Percentiles rank a stretch among this genome's conserved stretches.
phyloP scores from a whole-genome alignment of 306 rosid genomes.

The Elaeagnus macrophylla region DNA sequence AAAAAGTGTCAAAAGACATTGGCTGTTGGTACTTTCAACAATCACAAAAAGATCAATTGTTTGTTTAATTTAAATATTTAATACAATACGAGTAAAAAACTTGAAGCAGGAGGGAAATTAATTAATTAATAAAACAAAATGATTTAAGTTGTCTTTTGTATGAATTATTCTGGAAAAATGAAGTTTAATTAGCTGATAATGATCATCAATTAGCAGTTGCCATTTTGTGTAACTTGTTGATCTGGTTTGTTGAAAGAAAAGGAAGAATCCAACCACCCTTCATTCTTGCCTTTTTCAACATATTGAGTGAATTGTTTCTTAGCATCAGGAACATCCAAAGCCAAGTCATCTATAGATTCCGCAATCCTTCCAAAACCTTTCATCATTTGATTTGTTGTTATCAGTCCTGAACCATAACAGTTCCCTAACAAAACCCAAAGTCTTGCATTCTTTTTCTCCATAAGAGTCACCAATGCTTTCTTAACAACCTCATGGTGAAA shows the following conservation, averaged over 20 bases:
- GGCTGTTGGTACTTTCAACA: no score
- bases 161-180: no score
- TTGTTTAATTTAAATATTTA: no score
- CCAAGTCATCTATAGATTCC: slow-evolving; percentile 63
- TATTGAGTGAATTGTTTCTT: slow-evolving; percentile 37
- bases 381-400: slow-evolving; percentile 57
- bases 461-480: slow-evolving; percentile 38
- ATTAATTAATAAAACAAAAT: no score
- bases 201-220: slow-evolving; percentile 14
- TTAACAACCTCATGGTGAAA: slow-evolving; percentile 70
- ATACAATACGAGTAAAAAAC: no score
- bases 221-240: slow-evolving; percentile 26
- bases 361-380: slow-evolving; percentile 56
- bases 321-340: slow-evolving; percentile 72
- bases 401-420: slow-evolving; percentile 53
- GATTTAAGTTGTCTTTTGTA: no score
- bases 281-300: slow-evolving; percentile 37
- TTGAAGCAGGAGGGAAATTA: no score
- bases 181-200: no score
- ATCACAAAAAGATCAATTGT: no score
- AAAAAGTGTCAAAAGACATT: no score
- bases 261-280: slow-evolving; percentile 61
- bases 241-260: slow-evolving; percentile 28
- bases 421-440: slow-evolving; percentile 54
- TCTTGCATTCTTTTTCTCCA: slow-evolving; percentile 58